phyloP scores from a whole-genome alignment of 106 monocot genomes.

The Allium sativum region DNA sequence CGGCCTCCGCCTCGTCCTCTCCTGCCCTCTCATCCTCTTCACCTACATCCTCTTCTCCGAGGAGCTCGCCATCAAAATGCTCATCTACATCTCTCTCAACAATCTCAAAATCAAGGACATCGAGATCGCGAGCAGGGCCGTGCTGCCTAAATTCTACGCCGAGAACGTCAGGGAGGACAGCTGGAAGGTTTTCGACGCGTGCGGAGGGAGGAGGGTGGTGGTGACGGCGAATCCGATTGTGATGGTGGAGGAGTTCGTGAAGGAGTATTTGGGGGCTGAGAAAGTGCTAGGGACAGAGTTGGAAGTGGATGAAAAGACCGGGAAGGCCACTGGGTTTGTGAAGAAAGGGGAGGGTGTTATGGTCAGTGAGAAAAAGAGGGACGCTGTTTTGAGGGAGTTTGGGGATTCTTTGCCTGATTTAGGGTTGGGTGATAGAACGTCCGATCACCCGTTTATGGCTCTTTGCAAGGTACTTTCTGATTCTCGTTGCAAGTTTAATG shows the following conservation, averaged over 20 bases:
- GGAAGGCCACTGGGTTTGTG: slow-evolving; percentile 45
- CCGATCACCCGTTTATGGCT: slow-evolving; percentile 70
- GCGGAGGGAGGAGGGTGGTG: slow-evolving; percentile 52
- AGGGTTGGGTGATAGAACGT: slow-evolving; percentile 63
- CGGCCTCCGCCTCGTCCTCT: slow-evolving; percentile 50
- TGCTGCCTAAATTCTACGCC: slow-evolving; percentile 78
- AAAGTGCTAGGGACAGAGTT: slow-evolving; percentile 71
- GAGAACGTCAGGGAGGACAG: slow-evolving; percentile 52
- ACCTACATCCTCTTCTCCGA: slow-evolving; percentile 54
- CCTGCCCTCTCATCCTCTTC: slow-evolving; percentile 39
- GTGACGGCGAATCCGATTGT: slow-evolving; percentile 77
- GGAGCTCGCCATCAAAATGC: slow-evolving; percentile 43
- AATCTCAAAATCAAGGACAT: slow-evolving; percentile 49
- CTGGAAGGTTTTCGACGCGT: slow-evolving; percentile 46
- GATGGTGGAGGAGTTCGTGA: slow-evolving; percentile 75
- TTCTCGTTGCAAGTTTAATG: no score
- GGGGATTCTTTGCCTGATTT: slow-evolving; percentile 51
- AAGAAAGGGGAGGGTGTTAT: slow-evolving; percentile 34
- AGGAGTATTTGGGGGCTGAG: slow-evolving; percentile 58
- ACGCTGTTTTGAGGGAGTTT: slow-evolving; percentile 31
- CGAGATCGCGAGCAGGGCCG: slow-evolving; percentile 45
- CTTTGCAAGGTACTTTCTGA: slow-evolving; percentile 58
- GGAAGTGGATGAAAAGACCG: slow-evolving; percentile 39
- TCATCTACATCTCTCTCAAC: slow-evolving; percentile 49
- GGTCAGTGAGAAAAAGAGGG: slow-evolving; percentile 41